A percentile compares a stretch with the other conserved stretches of the same genome.
These are phyloP conservation scores for Psilocybe subaeruginosa DNA, from an alignment of 768 basidiomycete species.

Conservation along the genomic window DNA sequence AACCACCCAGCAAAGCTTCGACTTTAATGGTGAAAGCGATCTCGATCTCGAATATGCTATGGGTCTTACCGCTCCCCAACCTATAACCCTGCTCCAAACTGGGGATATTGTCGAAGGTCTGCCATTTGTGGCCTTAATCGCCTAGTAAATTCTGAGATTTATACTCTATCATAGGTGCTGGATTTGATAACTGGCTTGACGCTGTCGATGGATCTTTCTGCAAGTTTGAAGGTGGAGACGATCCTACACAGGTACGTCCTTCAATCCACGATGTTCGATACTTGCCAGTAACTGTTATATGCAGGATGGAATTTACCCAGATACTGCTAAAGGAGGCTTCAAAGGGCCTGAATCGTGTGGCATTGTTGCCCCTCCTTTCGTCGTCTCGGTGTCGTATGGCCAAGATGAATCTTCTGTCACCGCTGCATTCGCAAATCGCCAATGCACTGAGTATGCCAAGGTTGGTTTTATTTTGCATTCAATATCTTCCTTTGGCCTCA, in stretches of 20 bases:
- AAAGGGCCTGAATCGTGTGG: constrained; percentile 40
- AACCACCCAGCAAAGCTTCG: constrained; percentile 41
- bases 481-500: constrained; percentile 2
- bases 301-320: constrained; percentile 26
- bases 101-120: constrained; percentile 46
- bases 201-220: constrained; percentile 49
- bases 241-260: constrained; percentile 32
- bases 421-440: constrained; percentile 31
- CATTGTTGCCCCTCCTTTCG: constrained; percentile 35
- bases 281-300: not conserved
- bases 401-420: constrained; percentile 36
- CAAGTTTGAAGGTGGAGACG: constrained; percentile 47
- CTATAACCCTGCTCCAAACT: constrained; percentile 45
- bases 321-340: constrained; percentile 27
- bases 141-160: not conserved
- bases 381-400: constrained; percentile 37
- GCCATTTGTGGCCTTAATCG: not conserved
- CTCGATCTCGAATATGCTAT: constrained; percentile 63
- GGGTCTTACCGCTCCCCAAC: constrained; percentile 42
- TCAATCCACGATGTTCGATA: not conserved
- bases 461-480: not conserved
- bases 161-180: constrained; percentile 33
- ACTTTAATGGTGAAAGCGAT: constrained; percentile 57
- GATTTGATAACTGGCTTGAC: constrained; percentile 51
- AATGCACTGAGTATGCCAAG: constrained; percentile 40